Evolutionary conservation across 768 basidiomycete species (phyloP), one percentile per base, ranked within the genome.

Genomic region (Phaeolepiota aurea): DNA sequence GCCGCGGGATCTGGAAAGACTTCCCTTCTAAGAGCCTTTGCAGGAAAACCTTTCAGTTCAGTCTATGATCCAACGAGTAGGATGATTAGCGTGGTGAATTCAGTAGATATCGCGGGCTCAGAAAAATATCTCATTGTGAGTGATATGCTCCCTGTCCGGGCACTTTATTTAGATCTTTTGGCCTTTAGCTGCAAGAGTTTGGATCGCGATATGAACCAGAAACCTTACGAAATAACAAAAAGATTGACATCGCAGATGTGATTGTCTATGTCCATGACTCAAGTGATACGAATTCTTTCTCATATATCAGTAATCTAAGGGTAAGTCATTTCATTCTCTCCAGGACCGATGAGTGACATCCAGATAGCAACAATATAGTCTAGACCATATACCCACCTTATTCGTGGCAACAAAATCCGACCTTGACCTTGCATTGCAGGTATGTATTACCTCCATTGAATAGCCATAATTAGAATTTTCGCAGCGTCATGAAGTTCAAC

Each of bases 331-430:
- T 41, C 35, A 31, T 3, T 15, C 3, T 15, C 19, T 40, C 21
- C 14, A 43, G 14, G 40, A 21, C 16, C n/a, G 31, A 43, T 42
- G 44, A 51, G 55, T 50, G 51, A 43, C 21, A 34, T 28, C 54
- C 42, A 33, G 40, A 23, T 62, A 96, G 91, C 93, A 97, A 88
- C 91, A 93, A 74, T 94, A 97, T 58, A 90, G 78, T 48, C 68
- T 96, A 20, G 91, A 97, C 57, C 86, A 90, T 58, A 88, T 97
- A 57, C 93, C 94, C 18, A 92, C 88, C 9, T 64, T 98, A 25
- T 97, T 98, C 58, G 92, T 99, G 18, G 94, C 94, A n/a, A 98
- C 94, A 28, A 99, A 99, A 64, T 93, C 91, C 4, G 94, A 99
- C 59, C 76, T 96, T 19, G 94, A 99, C 61, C 79, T 99, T 37